These are phyloP conservation scores for Picochlorum sp. DNA, from an alignment of 139 green algal species.

Conservation along the genomic window DNA sequence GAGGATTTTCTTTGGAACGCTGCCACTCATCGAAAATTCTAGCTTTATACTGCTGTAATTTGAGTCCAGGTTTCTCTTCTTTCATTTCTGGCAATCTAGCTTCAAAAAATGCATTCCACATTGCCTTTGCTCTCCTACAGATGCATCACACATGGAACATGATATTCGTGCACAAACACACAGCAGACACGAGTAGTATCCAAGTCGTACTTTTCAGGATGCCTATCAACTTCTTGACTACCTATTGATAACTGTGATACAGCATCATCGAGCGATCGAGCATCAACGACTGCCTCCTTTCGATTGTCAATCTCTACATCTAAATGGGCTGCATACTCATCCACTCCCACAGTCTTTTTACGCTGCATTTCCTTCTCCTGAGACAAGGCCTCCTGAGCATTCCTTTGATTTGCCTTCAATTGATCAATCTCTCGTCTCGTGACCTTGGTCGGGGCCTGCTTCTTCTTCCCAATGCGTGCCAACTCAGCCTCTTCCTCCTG, in stretches of 20 bases:
- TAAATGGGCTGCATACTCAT: constrained; percentile 10
- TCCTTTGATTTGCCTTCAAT: background rate
- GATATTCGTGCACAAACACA: background rate
- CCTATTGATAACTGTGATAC: constrained; percentile 45
- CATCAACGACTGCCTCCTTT: constrained; percentile 34
- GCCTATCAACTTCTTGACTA: constrained; percentile 38
- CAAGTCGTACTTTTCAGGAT: constrained; percentile 57
- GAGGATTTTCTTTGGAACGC: background rate
- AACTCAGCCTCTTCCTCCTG: constrained; percentile 53
- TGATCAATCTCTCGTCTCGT: constrained; percentile 5
- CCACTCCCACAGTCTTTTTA: background rate
- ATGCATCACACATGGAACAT: background rate
- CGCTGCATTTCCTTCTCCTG: background rate
- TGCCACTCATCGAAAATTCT: constrained; percentile 62
- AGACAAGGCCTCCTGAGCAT: background rate
- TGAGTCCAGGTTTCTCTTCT: constrained; percentile 66
- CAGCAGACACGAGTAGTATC: background rate
- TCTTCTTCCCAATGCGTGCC: constrained; percentile 29
- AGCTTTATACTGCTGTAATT: constrained; percentile 53
- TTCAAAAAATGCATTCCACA: constrained; percentile 56
- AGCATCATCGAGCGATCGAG: constrained; percentile 40
- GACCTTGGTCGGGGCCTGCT: constrained; percentile 27
- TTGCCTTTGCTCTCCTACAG: constrained; percentile 54
- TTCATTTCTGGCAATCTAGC: constrained; percentile 45
- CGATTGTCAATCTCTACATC: constrained; percentile 25